A percentile compares a stretch with the other conserved stretches of the same genome.
phyloP scores from a whole-genome alignment of 208 protist species.

The Leishmania martiniquensis region DNA sequence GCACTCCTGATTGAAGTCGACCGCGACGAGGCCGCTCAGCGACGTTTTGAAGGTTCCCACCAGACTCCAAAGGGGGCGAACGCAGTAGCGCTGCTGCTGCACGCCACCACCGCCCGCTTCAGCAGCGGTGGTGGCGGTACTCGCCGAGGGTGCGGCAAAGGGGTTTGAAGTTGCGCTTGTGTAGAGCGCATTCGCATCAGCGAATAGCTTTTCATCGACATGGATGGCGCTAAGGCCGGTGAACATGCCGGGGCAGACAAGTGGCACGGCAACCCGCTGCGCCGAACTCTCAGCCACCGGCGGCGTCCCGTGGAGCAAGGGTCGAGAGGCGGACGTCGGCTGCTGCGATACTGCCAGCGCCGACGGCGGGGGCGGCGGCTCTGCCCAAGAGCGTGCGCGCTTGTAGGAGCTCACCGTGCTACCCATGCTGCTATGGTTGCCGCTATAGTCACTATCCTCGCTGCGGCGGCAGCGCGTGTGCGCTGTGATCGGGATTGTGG shows the following conservation, averaged over 20 bases:
- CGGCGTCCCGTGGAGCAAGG: not conserved
- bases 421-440: slow-evolving; percentile 4
- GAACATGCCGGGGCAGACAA: slow-evolving; percentile 57
- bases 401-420: slow-evolving; percentile 14
- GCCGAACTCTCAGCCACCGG: not conserved
- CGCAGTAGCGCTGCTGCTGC: slow-evolving; percentile 47
- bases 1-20: slow-evolving; percentile 57
- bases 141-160: not conserved
- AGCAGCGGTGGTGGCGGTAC: not conserved
- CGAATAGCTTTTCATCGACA: slow-evolving; percentile 61
- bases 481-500: slow-evolving; percentile 3
- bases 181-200: not conserved
- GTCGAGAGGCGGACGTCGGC: not conserved
- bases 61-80: slow-evolving; percentile 74
- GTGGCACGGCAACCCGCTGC: not conserved
- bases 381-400: slow-evolving; percentile 31
- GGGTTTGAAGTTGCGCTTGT: not conserved
- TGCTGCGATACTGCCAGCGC: slow-evolving; percentile 3
- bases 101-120: not conserved
- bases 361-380: not conserved
- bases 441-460: slow-evolving; percentile 5
- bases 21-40: slow-evolving; percentile 60
- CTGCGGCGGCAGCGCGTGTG: slow-evolving; percentile 5
- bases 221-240: slow-evolving; percentile 59
- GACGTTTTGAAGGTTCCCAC: slow-evolving; percentile 84